Evolutionary conservation across 1,139 yeast species (phyloP).

Genomic region (Casaregolazyma suthepensis): DNA sequence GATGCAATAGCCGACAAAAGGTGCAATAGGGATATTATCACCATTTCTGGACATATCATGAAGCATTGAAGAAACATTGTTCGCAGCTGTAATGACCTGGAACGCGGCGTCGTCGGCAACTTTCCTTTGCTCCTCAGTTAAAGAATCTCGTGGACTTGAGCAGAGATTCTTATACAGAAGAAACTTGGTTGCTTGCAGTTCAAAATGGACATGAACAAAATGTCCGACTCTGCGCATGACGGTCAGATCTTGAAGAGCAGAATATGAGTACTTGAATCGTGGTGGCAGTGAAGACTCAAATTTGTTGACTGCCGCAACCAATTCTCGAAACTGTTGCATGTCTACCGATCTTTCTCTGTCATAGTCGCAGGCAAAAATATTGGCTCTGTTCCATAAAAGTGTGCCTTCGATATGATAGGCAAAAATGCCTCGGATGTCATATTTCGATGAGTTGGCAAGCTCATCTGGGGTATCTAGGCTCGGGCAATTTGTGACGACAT

Average conservation of each 20-base stretch:
- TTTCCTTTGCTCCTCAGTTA: constrained; percentile 9
- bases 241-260: constrained; percentile 19
- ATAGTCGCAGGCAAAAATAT: constrained; percentile 4
- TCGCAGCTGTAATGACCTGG: constrained; percentile 30
- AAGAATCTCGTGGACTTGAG: constrained; percentile 21
- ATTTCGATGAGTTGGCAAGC: constrained; percentile 10
- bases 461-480: constrained; percentile 24
- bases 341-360: background rate
- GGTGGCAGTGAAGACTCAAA: constrained; percentile 18
- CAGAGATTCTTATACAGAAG: constrained; percentile 24
- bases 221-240: constrained; percentile 22
- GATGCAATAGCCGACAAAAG: constrained; percentile 34
- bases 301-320: constrained; percentile 2
- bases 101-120: constrained; percentile 28
- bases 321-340: background rate
- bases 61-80: constrained; percentile 28
- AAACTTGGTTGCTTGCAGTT: constrained; percentile 22
- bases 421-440: constrained; percentile 22
- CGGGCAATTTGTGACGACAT: constrained; percentile 23
- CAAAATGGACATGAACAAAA: constrained; percentile 25
- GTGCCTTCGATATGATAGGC: constrained; percentile 30
- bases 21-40: constrained; percentile 31
- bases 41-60: constrained; percentile 29
- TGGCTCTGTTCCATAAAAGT: constrained; percentile 28
- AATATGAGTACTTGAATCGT: constrained; percentile 21